Evolutionary conservation across 441 rosid species (phyloP).

Genomic region (Mallotus japonicus): DNA sequence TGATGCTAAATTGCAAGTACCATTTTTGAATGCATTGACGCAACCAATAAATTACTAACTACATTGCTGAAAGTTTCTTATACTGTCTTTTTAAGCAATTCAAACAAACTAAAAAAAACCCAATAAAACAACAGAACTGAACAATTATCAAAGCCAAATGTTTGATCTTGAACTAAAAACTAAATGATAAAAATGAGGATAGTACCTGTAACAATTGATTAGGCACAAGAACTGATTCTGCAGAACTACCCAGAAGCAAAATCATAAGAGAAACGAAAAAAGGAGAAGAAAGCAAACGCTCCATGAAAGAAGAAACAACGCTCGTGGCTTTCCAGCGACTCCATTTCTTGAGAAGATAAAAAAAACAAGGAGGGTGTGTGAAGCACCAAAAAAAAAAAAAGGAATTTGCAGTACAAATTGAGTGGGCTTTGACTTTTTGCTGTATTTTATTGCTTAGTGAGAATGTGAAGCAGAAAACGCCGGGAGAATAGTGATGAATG

Average conservation of each 20-base stretch:
- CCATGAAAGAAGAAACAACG: slow-evolving; percentile 15
- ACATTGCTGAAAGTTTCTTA: neutral
- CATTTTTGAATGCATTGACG: neutral
- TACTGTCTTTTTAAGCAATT: neutral
- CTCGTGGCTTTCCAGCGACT: slow-evolving; percentile 9
- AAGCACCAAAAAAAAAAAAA: too few relatives aligned
- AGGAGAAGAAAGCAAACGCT: slow-evolving; percentile 9
- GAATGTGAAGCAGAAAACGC: neutral
- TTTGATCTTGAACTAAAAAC: too few relatives aligned
- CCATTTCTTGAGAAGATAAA: slow-evolving; percentile 17
- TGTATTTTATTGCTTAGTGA: slow-evolving; percentile 5
- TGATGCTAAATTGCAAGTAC: neutral
- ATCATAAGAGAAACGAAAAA: slow-evolving; percentile 6
- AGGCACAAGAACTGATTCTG: slow-evolving; percentile 11
- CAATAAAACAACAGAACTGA: neutral
- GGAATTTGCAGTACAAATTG: too few relatives aligned
- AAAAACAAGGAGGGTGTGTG: too few relatives aligned
- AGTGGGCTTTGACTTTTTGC: too few relatives aligned
- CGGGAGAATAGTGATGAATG: neutral
- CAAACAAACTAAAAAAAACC: neutral
- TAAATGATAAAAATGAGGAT: neutral
- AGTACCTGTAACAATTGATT: slow-evolving; percentile 25
- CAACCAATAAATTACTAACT: neutral
- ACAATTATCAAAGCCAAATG: neutral
- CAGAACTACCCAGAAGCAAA: slow-evolving; percentile 19